These are phyloP conservation scores for Puccinia coronata DNA, from an alignment of 1,284 basidiomycete species.

Conservation along the genomic window DNA sequence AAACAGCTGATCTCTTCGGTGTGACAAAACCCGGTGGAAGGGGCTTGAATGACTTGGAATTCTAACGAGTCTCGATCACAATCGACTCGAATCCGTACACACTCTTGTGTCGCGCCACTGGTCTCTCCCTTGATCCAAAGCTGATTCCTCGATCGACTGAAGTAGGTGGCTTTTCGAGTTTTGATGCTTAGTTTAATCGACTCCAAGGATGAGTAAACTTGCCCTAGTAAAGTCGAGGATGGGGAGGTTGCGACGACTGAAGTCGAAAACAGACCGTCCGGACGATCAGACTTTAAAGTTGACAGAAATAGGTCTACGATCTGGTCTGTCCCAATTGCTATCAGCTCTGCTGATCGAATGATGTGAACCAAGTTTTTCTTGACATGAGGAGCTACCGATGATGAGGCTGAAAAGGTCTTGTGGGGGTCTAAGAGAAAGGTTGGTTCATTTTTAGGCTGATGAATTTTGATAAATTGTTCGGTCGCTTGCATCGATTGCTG, in stretches of 20 bases:
- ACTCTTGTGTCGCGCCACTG: conserved; percentile 86
- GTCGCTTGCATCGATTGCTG: neutral
- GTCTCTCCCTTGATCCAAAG: conserved; percentile 98
- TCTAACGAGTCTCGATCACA: conserved; percentile 92
- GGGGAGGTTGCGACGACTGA: conserved; percentile 73
- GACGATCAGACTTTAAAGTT: conserved; percentile 78
- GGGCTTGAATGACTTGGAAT: conserved; percentile 87
- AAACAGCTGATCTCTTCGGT: conserved; percentile 84
- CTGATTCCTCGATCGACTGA: conserved; percentile 85
- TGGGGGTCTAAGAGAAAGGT: conserved; percentile 28
- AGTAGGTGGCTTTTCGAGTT: conserved; percentile 90
- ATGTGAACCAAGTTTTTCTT: conserved; percentile 1
- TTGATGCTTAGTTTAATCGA: conserved; percentile 84
- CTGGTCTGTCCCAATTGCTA: neutral
- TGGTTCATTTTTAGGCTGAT: neutral
- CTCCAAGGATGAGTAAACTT: conserved; percentile 93
- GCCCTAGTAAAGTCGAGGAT: conserved; percentile 70
- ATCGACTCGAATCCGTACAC: conserved; percentile 79
- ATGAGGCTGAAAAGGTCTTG: neutral
- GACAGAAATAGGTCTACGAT: conserved; percentile 68
- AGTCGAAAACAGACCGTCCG: conserved; percentile 90
- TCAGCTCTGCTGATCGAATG: conserved; percentile 7
- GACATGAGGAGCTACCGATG: neutral
- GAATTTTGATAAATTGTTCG: neutral
- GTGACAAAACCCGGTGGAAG: conserved; percentile 80